Evolutionary conservation across 768 basidiomycete genomes (phyloP), one percentile per base, ranked within the genome.

Genomic region (Termitomyces sp.): DNA sequence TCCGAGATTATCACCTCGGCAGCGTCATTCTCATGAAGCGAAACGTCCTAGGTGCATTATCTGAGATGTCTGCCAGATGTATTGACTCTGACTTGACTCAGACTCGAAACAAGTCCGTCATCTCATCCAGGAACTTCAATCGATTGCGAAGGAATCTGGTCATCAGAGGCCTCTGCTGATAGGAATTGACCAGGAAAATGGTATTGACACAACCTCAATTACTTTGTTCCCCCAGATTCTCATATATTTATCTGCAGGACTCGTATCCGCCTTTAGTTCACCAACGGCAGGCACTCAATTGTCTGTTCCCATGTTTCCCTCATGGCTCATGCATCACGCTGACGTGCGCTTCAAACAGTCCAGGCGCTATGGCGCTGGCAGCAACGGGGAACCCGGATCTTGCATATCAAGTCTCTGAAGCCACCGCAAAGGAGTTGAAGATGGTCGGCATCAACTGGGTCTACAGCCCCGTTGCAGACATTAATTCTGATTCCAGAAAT

Each of bases 111-210:
- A 88, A 62, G 75, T 82, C 0, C 76, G 78, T 3, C 60, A 59
- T 12, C 70, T 89, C 14, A 70, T 86, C 5, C 68, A 67, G 26
- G 73, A 76, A 37, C 66, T 89, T 36, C 88, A 89, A 63, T 61
- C 63, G 26, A 64, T 86, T 12, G 86, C 88, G 4, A 80, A 78
- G 57, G 76, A 81, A 27, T 75, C 82, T 1, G 82, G 87, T 0
- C 87, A 89, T 50, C 59, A 64, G 13, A 70, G 62, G 8, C 87
- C 85, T 1, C 72, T 89, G 26, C 73, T 89, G 64, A 82, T 89
- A 43, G 87, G 88, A 1, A 88, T 81, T 18, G 87, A 89, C 72
- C 88, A 89, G 67, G 88, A 90, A 66, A 87, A 87, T 63, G 88
- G 88, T 82, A 51, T 40, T 61, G 53, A 32, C 4, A 24, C 20